A percentile compares a stretch with the other conserved stretches of the same genome.
Conservation (phyloP, 129 eudicot genomes). For the Lactuca saligna region DNA sequence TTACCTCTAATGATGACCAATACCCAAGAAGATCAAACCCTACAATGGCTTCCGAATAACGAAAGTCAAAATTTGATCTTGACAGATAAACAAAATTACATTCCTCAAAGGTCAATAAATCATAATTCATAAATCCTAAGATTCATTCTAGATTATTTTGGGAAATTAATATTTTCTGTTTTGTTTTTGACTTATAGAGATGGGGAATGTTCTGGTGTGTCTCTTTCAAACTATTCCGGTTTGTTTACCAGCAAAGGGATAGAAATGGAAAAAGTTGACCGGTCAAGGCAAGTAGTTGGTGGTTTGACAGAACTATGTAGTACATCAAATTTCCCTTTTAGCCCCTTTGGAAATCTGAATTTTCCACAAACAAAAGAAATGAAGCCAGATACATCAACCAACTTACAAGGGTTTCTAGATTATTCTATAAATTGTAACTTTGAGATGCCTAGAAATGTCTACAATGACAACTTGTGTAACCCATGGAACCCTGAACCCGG, state of each 20-base stretch:
- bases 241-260: conserved; percentile 45
- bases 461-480: conserved; percentile 42
- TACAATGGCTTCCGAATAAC: conserved; percentile 60
- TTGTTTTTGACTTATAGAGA: conserved; percentile 45
- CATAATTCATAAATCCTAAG: background rate
- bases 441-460: conserved; percentile 57
- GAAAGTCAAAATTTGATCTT: conserved; percentile 58
- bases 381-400: conserved; percentile 43
- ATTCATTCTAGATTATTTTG: background rate
- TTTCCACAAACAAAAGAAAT: conserved; percentile 44
- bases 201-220: conserved; percentile 57
- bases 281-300: conserved; percentile 42
- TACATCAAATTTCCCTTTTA: conserved; percentile 45
- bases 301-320: conserved; percentile 48
- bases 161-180: conserved; percentile 10
- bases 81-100: conserved; percentile 46
- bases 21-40: conserved; percentile 50
- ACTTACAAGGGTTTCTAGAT: conserved; percentile 52
- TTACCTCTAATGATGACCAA: conserved; percentile 56
- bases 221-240: conserved; percentile 48
- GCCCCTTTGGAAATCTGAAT: conserved; percentile 42
- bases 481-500: conserved; percentile 56
- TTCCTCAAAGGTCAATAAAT: conserved; percentile 53
- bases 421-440: conserved; percentile 53
- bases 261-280: conserved; percentile 56